phyloP scores from a whole-genome alignment of 768 basidiomycete species.

The Arthromyces matolae region DNA sequence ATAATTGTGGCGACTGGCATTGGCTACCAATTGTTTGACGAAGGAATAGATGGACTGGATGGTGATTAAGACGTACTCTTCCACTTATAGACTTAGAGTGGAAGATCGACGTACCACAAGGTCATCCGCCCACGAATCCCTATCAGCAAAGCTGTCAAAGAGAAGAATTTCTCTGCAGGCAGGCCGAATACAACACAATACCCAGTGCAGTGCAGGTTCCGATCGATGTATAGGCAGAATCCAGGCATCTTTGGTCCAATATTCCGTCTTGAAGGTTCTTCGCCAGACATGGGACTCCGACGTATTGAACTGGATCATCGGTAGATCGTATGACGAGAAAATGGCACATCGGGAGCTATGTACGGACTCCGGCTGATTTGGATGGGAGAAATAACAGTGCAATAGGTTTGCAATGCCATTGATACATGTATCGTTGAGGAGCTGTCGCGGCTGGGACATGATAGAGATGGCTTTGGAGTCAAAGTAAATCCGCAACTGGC shows the following conservation, averaged over 20 bases:
- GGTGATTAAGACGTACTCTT: no score
- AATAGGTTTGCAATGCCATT: conserved; percentile 22
- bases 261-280: conserved; percentile 10
- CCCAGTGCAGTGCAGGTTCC: no score
- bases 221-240: conserved; percentile 33
- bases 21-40: no score
- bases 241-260: conserved; percentile 30
- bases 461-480: not conserved
- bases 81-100: no score
- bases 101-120: no score
- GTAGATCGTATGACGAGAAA: not conserved
- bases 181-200: no score
- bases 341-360: not conserved
- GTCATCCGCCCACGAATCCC: no score
- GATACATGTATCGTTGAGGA: conserved; percentile 23
- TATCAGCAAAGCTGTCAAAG: no score
- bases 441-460: not conserved
- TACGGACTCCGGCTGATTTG: not conserved
- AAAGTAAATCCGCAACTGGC: not conserved
- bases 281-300: conserved; percentile 21
- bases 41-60: no score
- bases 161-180: no score
- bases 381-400: not conserved
- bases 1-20: no score
- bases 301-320: conserved; percentile 14